Base-by-base conservation (phyloP, 208 protist genomes). In the Eutreptiella sp. region DNA sequence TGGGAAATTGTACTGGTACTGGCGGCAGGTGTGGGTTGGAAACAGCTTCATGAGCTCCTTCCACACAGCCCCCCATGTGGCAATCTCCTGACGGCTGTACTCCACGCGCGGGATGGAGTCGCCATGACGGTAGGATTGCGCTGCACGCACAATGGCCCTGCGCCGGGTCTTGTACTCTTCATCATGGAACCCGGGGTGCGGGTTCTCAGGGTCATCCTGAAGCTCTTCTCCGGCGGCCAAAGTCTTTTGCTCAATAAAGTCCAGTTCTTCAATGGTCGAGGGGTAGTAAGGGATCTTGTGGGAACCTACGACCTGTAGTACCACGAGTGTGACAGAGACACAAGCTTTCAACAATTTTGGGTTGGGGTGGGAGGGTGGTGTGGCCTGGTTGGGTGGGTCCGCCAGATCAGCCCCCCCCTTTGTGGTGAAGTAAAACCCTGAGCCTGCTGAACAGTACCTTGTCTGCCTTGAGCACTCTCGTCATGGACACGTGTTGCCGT, bases 161-260 rank as follows among this genome's bases (percentile, higher is more conserved):
- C 93, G 81, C 35, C 93, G 80, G 32, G 79, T 73, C 31, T 87
- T 74, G 75, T 97, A 97, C n/a, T 66, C 84, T 35, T 75, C 55
- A 65, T 97, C 93, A 50, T 87, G 75, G 60, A 96, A 96, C 52
- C 92, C 93, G 1, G 92, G 93, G 68, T 96, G 92, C 28, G 94
- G 88, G 43, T 82, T 70, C 28, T 84, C 57, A 1, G 94, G 81
- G 38, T 97, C 93, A 24, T 71, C 62, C 33, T 88, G 85, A 16
- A 87, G 75, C 57, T 90, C 84, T 31, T 73, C 73, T 26, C 80
- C 80, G 1, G 76, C 79, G 23, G 89, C 87, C n/a, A 94, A 53
- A 16, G 80, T 80, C 42, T 66, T 80, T 62, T 90, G 75, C 3
- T 83, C 80, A 46, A 93, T 86, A 0, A 70, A 33, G 46, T 96